phyloP scores from a whole-genome alignment of 805 yeast species.

The Candida arabinofermentans region DNA sequence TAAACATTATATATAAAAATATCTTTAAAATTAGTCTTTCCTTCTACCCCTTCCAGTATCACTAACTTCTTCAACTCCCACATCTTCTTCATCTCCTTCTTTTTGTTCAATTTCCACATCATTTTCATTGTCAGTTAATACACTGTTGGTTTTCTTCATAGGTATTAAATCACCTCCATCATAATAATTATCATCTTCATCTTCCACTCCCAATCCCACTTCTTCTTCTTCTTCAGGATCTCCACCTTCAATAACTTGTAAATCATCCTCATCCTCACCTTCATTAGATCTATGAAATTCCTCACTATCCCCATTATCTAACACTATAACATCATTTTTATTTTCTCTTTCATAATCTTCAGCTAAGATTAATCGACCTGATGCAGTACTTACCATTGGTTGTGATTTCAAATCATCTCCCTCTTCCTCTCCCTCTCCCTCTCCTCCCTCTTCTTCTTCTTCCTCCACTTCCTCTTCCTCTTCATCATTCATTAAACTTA shows the following conservation, averaged over 20 bases:
- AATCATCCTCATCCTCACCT: constrained; percentile 26
- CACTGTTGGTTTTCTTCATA: constrained; percentile 23
- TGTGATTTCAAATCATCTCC: constrained; percentile 6
- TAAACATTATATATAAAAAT: background rate
- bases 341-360: background rate
- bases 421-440: constrained; percentile 6
- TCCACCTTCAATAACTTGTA: constrained; percentile 23
- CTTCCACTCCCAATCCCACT: constrained; percentile 5
- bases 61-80: background rate
- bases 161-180: constrained; percentile 35
- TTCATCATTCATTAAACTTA: constrained; percentile 6
- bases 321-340: constrained; percentile 27
- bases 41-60: constrained; percentile 13
- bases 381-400: constrained; percentile 10
- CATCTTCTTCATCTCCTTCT: constrained; percentile 1
- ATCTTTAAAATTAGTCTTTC: constrained; percentile 5
- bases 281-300: constrained; percentile 38
- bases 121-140: too few relatives aligned
- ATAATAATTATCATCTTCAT: constrained; percentile 19
- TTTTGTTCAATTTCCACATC: constrained; percentile 5
- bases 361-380: background rate
- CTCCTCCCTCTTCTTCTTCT: constrained; percentile 23
- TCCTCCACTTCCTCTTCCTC: constrained; percentile 22
- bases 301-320: constrained; percentile 39
- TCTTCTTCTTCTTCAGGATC: constrained; percentile 17